Percentiles rank a stretch among this genome's conserved stretches.
Evolutionary conservation across 345 rosid genomes (phyloP).

Genomic region (Salix dunnii): DNA sequence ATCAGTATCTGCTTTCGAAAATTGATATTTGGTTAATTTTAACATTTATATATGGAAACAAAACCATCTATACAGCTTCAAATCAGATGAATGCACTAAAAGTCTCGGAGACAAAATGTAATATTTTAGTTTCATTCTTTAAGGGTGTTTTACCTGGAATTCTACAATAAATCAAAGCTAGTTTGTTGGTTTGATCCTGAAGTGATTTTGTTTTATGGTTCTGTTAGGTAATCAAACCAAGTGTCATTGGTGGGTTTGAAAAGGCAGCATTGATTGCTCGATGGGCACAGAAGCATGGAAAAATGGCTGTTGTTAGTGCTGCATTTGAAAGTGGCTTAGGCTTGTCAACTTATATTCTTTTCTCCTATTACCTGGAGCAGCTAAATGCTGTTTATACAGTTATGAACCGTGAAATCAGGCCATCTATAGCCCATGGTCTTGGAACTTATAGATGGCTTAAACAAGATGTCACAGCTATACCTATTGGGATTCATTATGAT

Average conservation of each 20-base stretch:
- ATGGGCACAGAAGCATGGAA: conserved; percentile 79
- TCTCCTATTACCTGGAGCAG: conserved; percentile 71
- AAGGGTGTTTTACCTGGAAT: too few species aligned
- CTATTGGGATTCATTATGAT: conserved; percentile 48
- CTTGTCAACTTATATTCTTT: conserved; percentile 60
- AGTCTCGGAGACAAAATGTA: background rate
- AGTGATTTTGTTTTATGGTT: background rate
- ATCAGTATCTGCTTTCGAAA: background rate
- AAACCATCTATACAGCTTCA: background rate
- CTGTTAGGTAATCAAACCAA: conserved; percentile 81
- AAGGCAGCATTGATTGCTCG: conserved; percentile 66
- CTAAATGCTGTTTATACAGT: conserved; percentile 45
- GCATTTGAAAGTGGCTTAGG: conserved; percentile 83
- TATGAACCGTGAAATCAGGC: conserved; percentile 32
- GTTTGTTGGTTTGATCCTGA: too few species aligned
- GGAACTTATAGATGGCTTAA: conserved; percentile 87
- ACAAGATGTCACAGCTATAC: conserved; percentile 60
- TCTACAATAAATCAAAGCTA: too few species aligned
- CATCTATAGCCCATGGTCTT: conserved; percentile 78
- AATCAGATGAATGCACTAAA: background rate
- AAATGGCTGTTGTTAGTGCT: conserved; percentile 86
- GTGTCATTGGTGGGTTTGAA: conserved; percentile 87
- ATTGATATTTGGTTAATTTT: background rate
- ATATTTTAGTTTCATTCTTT: too few species aligned
- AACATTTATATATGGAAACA: background rate